These are phyloP conservation scores for Litchi chinensis DNA, from an alignment of 345 rosid genomes.

Conservation along the genomic window DNA sequence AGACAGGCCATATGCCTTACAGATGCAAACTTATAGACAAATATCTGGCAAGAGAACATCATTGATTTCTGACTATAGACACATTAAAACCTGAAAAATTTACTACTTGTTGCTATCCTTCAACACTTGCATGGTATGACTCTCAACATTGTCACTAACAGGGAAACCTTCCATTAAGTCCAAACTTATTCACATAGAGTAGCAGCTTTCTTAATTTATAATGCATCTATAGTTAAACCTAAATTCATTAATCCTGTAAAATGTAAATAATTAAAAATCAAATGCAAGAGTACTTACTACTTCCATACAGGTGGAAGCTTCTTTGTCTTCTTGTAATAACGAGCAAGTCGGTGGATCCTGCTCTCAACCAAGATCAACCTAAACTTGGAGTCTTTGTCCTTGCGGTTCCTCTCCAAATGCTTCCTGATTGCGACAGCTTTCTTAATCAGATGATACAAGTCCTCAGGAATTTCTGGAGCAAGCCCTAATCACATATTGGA, in stretches of 20 bases:
- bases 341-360: constrained; percentile 92
- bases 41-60: neutral
- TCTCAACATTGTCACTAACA: neutral
- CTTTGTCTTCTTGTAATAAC: constrained; percentile 95
- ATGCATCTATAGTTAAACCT: neutral
- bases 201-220: neutral
- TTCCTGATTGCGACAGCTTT: constrained; percentile 91
- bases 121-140: neutral
- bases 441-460: constrained; percentile 87
- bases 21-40: neutral
- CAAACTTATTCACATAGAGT: neutral
- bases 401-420: constrained; percentile 96
- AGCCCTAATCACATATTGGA: constrained; percentile 44
- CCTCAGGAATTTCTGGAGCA: constrained; percentile 95
- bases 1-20: neutral
- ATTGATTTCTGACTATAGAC: neutral
- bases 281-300: constrained; percentile 48
- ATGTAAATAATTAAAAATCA: neutral
- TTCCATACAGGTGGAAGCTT: constrained; percentile 97
- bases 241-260: neutral
- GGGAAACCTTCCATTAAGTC: neutral
- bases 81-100: too few relatives aligned
- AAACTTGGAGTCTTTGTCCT: constrained; percentile 93
- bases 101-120: neutral
- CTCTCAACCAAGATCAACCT: constrained; percentile 91